These are phyloP conservation scores for Berkeleyomyces basicola DNA, from an alignment of 2,329 filamentous ascomycete species.

Conservation along the genomic window DNA sequence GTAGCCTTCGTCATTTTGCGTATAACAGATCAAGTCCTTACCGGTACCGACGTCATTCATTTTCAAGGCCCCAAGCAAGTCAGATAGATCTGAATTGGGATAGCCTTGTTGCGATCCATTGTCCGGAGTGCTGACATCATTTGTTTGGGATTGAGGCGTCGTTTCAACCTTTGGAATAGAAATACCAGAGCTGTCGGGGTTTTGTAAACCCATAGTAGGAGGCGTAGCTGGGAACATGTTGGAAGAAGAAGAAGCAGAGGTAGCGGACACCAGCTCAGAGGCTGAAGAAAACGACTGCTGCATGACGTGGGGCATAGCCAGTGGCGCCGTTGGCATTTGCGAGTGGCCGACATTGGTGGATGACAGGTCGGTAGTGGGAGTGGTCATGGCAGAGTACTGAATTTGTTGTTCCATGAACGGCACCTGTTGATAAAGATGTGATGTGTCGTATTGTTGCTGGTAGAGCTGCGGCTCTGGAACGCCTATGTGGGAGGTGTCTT, in stretches of 20 bases:
- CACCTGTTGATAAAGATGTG: constrained; percentile 31
- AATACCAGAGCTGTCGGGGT: background rate
- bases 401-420: constrained; percentile 29
- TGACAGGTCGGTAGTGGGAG: background rate
- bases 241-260: background rate
- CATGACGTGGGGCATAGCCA: background rate
- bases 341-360: background rate
- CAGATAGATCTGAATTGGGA: constrained; percentile 54
- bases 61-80: constrained; percentile 70
- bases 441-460: constrained; percentile 21
- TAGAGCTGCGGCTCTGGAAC: constrained; percentile 20
- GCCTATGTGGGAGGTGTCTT: background rate
- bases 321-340: background rate
- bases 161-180: constrained; percentile 2
- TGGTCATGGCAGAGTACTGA: constrained; percentile 27
- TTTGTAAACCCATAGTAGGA: constrained; percentile 5
- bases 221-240: constrained; percentile 12
- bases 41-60: constrained; percentile 77
- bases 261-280: background rate
- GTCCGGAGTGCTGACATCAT: constrained; percentile 23
- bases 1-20: no score
- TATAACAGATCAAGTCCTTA: constrained; percentile 26
- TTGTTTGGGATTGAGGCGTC: constrained; percentile 3
- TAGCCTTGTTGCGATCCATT: constrained; percentile 46
- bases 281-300: constrained; percentile 4